Evolutionary conservation across 2,329 filamentous ascomycete genomes (phyloP).

Genomic region (Trichoderma oligosporum): DNA sequence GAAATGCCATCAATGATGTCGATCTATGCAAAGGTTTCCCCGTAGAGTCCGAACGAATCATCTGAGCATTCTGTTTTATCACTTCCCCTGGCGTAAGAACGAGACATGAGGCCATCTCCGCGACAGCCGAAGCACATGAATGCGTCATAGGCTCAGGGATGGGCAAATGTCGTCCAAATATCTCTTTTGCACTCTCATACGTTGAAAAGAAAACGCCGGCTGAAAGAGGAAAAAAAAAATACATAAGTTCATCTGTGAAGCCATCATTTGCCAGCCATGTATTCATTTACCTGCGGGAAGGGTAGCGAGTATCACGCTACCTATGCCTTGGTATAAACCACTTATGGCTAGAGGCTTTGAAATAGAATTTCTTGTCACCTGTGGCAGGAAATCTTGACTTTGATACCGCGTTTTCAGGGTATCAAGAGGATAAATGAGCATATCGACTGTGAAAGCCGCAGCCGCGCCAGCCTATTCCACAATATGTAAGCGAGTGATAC

Average conservation of each 20-base stretch:
- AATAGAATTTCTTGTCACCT: conserved; percentile 57
- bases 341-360: conserved; percentile 55
- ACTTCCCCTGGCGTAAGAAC: conserved; percentile 87
- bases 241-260: neutral
- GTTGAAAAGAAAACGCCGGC: conserved; percentile 87
- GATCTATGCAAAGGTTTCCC: conserved; percentile 24
- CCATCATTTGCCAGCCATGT: no score
- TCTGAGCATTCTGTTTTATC: conserved; percentile 90
- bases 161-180: conserved; percentile 51
- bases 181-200: conserved; percentile 72
- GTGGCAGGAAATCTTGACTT: conserved; percentile 67
- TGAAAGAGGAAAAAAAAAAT: no score
- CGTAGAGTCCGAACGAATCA: conserved; percentile 48
- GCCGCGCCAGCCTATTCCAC: conserved; percentile 68
- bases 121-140: conserved; percentile 67
- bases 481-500: neutral
- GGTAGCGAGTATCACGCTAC: conserved; percentile 79
- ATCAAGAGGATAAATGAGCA: conserved; percentile 82
- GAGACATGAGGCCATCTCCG: conserved; percentile 79
- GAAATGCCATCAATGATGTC: conserved; percentile 49
- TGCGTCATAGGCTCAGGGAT: conserved; percentile 69
- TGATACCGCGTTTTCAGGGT: conserved; percentile 86
- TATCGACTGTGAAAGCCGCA: conserved; percentile 80
- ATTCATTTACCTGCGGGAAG: conserved; percentile 80
- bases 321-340: conserved; percentile 83